phyloP scores from a whole-genome alignment of 2,329 filamentous ascomycete genomes.

The Immersiporthe knoxdaviesiana region DNA sequence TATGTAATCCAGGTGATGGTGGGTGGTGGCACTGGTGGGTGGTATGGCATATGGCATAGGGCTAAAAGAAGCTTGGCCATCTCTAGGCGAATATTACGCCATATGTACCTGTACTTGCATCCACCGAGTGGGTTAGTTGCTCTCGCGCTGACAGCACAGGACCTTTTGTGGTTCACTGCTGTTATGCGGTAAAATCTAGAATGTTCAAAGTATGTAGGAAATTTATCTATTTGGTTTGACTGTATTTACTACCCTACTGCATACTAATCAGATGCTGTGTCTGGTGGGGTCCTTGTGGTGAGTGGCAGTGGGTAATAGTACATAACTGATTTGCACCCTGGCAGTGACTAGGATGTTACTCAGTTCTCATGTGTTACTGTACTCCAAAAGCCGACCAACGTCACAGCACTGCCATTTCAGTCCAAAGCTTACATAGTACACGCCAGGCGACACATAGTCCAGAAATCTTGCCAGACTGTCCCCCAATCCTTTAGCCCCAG shows the following conservation, averaged over 20 bases:
- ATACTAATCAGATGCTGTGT: background rate
- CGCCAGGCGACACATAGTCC: slow-evolving; percentile 9
- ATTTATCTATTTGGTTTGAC: background rate
- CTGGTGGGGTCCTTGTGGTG: background rate
- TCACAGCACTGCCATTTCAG: slow-evolving; percentile 15
- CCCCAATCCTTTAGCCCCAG: background rate
- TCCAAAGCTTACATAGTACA: slow-evolving; percentile 16
- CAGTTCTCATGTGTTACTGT: background rate
- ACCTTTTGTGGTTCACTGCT: background rate
- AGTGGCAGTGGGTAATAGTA: background rate
- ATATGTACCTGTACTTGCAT: background rate
- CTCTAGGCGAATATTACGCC: background rate
- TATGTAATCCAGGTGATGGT: background rate
- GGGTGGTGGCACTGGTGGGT: background rate
- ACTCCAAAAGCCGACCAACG: slow-evolving; percentile 12
- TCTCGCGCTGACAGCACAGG: background rate
- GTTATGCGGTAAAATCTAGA: background rate
- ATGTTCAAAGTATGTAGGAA: no score
- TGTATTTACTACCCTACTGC: background rate
- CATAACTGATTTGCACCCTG: background rate
- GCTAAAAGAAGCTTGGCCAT: slow-evolving; percentile 8
- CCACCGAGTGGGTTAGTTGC: background rate
- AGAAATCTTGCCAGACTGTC: background rate
- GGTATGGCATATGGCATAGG: slow-evolving; percentile 3
- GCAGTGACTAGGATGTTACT: background rate